These are phyloP conservation scores for Microdochium nivale DNA, from an alignment of 2,329 filamentous ascomycete genomes.

Conservation along the genomic window DNA sequence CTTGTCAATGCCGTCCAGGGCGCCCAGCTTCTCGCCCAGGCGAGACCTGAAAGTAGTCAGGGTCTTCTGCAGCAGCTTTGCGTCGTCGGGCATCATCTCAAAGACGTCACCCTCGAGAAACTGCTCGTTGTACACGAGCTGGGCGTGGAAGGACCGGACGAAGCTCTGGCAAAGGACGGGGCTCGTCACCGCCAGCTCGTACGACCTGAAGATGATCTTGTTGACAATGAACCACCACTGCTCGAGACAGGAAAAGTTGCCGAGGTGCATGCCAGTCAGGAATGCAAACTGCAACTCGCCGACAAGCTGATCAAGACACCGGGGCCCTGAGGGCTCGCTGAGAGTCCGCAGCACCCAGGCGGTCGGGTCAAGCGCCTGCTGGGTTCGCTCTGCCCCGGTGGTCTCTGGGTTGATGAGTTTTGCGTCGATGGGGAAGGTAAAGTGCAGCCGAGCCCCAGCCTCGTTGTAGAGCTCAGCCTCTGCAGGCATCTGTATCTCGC, in stretches of 20 bases:
- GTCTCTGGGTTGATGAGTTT: constrained; percentile 16
- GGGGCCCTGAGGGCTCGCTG: constrained; percentile 7
- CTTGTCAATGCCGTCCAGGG: constrained; percentile 18
- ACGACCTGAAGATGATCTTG: constrained; percentile 41
- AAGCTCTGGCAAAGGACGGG: constrained; percentile 38
- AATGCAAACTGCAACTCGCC: constrained; percentile 55
- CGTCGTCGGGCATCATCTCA: constrained; percentile 23
- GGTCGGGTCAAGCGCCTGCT: constrained; percentile 29
- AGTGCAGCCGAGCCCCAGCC: constrained; percentile 11
- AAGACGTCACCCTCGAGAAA: constrained; percentile 37
- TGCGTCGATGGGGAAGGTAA: constrained; percentile 19
- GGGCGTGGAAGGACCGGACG: constrained; percentile 41
- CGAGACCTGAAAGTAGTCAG: constrained; percentile 46
- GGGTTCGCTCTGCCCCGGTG: constrained; percentile 16
- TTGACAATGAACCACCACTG: constrained; percentile 53
- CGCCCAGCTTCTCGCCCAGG: constrained; percentile 36
- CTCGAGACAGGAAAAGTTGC: constrained; percentile 50
- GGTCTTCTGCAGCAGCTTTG: constrained; percentile 29
- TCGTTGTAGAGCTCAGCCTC: constrained; percentile 29
- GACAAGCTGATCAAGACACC: constrained; percentile 32
- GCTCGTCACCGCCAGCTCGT: constrained; percentile 29
- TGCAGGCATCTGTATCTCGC: constrained; percentile 28
- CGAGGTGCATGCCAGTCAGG: constrained; percentile 46
- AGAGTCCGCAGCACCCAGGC: constrained; percentile 35
- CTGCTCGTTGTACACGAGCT: constrained; percentile 43